Evolutionary conservation across 768 basidiomycete species (phyloP), one percentile per base, ranked within the genome.

Genomic region (Termitomyces sp.): DNA sequence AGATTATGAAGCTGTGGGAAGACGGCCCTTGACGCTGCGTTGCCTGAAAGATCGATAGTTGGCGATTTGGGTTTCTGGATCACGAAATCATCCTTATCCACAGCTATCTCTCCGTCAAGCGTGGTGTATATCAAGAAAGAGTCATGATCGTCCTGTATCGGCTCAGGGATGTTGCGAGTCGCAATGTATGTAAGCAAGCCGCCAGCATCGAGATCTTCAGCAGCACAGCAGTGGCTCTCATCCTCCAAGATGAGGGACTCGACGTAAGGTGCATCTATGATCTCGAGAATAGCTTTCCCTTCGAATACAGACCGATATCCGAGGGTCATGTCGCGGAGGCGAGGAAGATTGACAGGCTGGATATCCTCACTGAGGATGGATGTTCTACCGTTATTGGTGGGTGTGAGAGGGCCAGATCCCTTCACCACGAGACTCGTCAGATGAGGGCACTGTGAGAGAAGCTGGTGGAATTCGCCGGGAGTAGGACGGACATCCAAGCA

Each of bases 401-500:
- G 68, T 31, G 73, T 42, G 7, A 63, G 58, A 17, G 79, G 77
- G 0, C 83, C 86, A 11, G 84, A 86, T 48, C 80, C 81, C 56
- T 74, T 76, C 34, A 88, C 63, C 40, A 69, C 72, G 51, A 88
- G 75, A 52, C 72, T 74, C 55, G 70, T 68, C 48, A 88, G 74
- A 15, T 70, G 60, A 5, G 77, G 75, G 45, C 73, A 79, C 11
- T 75, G 69, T n/a, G 63, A 49, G 7, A 87, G 76, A 29, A 86
- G 71, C 20, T 67, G 66, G 56, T 71, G 73, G 64, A 85, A 78
- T 62, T 82, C 81, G 31, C 65, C 62, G 32, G 76, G 65, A 45
- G 77, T 77, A 0, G 85, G 86, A n/a, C 84, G 81, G 51, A 85
- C 83, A 55, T 84, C 77, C n/a, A 64, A 56, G 17, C 77, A 79